These are phyloP conservation scores for Alternaria burnsii DNA, from an alignment of 2,329 filamentous ascomycete species.

Conservation along the genomic window DNA sequence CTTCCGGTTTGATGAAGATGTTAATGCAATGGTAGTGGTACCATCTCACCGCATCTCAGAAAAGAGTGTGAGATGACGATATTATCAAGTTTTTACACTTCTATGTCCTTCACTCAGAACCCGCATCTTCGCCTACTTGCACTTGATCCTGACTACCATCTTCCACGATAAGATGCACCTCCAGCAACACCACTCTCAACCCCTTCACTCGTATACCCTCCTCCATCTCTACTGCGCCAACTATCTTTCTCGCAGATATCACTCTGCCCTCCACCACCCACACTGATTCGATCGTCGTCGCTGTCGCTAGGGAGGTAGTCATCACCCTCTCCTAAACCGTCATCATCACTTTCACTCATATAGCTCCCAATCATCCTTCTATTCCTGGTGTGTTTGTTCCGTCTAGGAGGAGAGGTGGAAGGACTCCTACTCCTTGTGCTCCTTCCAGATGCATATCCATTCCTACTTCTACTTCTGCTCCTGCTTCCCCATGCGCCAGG, in stretches of 20 bases:
- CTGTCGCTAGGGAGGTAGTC: slow-evolving; percentile 7
- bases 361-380: not conserved
- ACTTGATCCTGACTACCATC: not conserved
- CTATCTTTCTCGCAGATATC: not conserved
- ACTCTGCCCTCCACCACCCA: not conserved
- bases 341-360: slow-evolving; percentile 4
- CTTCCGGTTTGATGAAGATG: not conserved
- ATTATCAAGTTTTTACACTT: not conserved
- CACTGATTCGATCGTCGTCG: slow-evolving; percentile 1
- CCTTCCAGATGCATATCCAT: not conserved
- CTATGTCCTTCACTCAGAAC: not conserved
- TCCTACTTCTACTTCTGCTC: not conserved
- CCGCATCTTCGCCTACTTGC: not conserved
- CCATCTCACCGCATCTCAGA: not conserved
- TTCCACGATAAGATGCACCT: not conserved
- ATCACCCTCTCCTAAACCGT: slow-evolving; percentile 9
- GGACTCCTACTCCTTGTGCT: not conserved
- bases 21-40: not conserved
- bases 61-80: not conserved
- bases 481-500: not conserved
- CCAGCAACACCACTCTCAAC: not conserved
- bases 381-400: not conserved
- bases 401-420: not conserved
- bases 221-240: not conserved
- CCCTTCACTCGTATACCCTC: slow-evolving; percentile 2